Conservation (phyloP, 2,329 filamentous ascomycete species). For the Xylariales sp. region DNA sequence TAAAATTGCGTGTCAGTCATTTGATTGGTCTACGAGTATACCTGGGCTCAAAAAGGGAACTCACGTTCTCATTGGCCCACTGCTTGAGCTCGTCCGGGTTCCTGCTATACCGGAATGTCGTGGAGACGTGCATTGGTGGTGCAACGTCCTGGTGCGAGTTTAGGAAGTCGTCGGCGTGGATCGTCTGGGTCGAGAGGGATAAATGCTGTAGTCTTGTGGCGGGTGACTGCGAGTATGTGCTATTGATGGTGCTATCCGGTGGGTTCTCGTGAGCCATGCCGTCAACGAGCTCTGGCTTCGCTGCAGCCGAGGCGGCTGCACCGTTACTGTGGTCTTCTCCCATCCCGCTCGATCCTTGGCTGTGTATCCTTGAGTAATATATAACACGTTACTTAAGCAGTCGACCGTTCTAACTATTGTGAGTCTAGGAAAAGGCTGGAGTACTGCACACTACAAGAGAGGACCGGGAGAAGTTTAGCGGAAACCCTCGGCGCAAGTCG, state of each 20-base stretch:
- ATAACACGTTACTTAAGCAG: no score
- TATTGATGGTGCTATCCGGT: neutral
- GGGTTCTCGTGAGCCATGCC: slow-evolving; percentile 7
- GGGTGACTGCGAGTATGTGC: slow-evolving; percentile 18
- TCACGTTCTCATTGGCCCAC: slow-evolving; percentile 52
- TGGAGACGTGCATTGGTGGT: slow-evolving; percentile 84
- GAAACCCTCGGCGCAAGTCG: no score
- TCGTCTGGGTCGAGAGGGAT: slow-evolving; percentile 63
- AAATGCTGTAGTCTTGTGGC: slow-evolving; percentile 32
- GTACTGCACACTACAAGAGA: no score
- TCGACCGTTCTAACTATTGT: no score
- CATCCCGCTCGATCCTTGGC: no score
- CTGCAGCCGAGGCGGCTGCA: neutral
- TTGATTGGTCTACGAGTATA: slow-evolving; percentile 2
- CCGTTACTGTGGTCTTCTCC: no score
- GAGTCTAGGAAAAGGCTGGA: no score
- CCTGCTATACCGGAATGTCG: slow-evolving; percentile 77
- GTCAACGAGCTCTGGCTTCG: slow-evolving; percentile 4
- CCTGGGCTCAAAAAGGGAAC: slow-evolving; percentile 17
- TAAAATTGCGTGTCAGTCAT: slow-evolving; percentile 8
- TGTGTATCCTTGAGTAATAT: neutral
- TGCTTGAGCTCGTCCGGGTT: slow-evolving; percentile 61
- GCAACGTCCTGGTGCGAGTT: slow-evolving; percentile 75
- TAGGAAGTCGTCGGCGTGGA: slow-evolving; percentile 78
- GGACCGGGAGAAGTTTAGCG: no score